Evolutionary conservation across 179 eudicot species (phyloP), one percentile per base, ranked within the genome.

Genomic region (Beta lomatogona): DNA sequence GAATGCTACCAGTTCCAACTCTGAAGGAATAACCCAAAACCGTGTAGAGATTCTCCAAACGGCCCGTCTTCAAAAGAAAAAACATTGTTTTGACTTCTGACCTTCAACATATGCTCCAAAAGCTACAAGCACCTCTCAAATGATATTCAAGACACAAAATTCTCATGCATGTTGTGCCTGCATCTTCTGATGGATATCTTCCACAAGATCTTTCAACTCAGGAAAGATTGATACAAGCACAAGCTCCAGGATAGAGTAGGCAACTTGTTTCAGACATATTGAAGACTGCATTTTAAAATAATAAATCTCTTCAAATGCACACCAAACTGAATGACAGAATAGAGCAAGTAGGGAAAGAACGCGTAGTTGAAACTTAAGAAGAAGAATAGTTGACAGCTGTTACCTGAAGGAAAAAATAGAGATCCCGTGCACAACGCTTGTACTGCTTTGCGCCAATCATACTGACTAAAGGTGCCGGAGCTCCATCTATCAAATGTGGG

Each of bases 361-460:
- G 48, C 6, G 6, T 31, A 10, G 11, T 53, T 28, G 22, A 50
- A 18, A 5, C 50, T n/a, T n/a, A 6, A 36, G 9, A 36, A 66
- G 31, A 14, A n/a, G 18, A 73, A 57, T 28, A 22, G 46, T 58
- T 25, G 9, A 44, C 28, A 64, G 44, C n/a, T 46, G 15, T 82
- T 84, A 94, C 99, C 97, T 96, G 99, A 81, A 92, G 92, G 79
- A 96, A 96, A 80, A 86, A 93, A 80, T 91, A 94, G 48, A 94
- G 85, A 80, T 96, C 99, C 80, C 88, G 87, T 76, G 99, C 97
- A 84, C 93, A 90, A 10, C 93, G 94, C 77, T 81, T 88, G 87
- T 96, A 96, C 85, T 96, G 99, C 84, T 91, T 96, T 73, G 86
- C 89, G 75, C 99, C 99, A 76, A 96, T 89, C 84, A 96, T 85